Percentiles rank a stretch among this genome's conserved stretches.
Evolutionary conservation across 768 basidiomycete genomes (phyloP).

Genomic region (Ramaria rubella): DNA sequence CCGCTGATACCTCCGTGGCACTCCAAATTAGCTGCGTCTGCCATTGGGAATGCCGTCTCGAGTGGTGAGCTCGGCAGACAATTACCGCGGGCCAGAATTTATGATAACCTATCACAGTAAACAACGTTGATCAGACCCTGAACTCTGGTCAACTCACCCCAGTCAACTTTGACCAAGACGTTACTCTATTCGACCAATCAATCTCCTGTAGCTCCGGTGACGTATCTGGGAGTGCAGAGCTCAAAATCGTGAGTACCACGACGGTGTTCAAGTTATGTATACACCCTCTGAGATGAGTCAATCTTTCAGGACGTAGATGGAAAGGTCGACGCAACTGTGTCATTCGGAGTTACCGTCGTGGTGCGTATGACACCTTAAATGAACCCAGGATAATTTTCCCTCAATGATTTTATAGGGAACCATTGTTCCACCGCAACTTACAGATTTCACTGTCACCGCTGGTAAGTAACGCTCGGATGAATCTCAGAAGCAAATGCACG

Average conservation of each 20-base stretch:
- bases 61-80: background rate
- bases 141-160: slow-evolving; percentile 6
- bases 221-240: slow-evolving; percentile 14
- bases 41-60: background rate
- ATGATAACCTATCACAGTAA: slow-evolving; percentile 3
- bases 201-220: slow-evolving; percentile 14
- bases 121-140: slow-evolving; percentile 16
- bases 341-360: slow-evolving; percentile 23
- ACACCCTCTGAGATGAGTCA: too few relatives aligned
- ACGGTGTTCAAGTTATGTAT: too few relatives aligned
- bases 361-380: slow-evolving; percentile 10
- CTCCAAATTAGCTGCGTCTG: background rate
- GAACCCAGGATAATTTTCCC: background rate
- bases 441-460: slow-evolving; percentile 29
- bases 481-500: background rate
- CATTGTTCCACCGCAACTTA: slow-evolving; percentile 37
- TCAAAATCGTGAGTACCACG: slow-evolving; percentile 13
- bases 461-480: slow-evolving; percentile 22
- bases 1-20: background rate
- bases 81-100: background rate
- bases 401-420: slow-evolving; percentile 26
- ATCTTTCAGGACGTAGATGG: slow-evolving; percentile 17
- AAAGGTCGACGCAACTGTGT: slow-evolving; percentile 25
- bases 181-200: slow-evolving; percentile 16
- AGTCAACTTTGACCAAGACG: slow-evolving; percentile 17